Evolutionary conservation across 139 green algal species (phyloP), one percentile per base, ranked within the genome.

Genomic region (Chlorella sp.): DNA sequence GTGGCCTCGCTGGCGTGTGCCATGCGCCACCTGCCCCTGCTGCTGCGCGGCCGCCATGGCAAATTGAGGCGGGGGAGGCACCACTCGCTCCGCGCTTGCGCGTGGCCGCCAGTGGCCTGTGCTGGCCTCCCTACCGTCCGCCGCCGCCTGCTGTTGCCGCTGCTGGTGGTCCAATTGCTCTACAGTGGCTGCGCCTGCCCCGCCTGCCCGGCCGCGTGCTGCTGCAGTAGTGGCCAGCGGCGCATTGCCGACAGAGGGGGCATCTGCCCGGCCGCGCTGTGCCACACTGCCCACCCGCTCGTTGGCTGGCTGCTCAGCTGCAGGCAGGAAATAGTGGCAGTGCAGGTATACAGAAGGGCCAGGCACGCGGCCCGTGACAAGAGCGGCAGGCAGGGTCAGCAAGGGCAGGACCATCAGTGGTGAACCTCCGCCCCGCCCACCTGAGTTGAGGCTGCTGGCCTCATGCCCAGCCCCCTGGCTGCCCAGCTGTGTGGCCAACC

Each of bases 381-480:
- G 24, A 34, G 16, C 62, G 3, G 11, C 14, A 30, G 62, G 1
- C 8, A 30, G 36, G 62, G 28, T 9, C 28, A 22, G 5, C 19
- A 67, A 67, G 58, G 36, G 62, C 62, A 69, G 62, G 36, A 30
- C 58, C 9, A 9, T 17, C 19, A 67, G 58, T 9, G 22, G n/a
- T 13, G n/a, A n/a, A n/a, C n/a, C n/a, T n/a, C n/a, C n/a, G n/a
- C n/a, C 11, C n/a, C 22, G 51, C 75, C 7, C 58, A 83, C 77
- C 77, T 38, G 81, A 86, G 41, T 86, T 86, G 17, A 86, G 70
- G 70, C 81, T 86, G 70, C 81, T 86, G 54, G 72, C 72, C 56
- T 81, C 72, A 41, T 81, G 72, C 38, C 81, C 81, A 19, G 43
- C 62, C 62, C 68, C 64, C 80, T 70, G 80, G 69, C 81, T 80